Base-by-base conservation (phyloP, 1,139 yeast genomes). In the Debaryomyces fabryi region DNA sequence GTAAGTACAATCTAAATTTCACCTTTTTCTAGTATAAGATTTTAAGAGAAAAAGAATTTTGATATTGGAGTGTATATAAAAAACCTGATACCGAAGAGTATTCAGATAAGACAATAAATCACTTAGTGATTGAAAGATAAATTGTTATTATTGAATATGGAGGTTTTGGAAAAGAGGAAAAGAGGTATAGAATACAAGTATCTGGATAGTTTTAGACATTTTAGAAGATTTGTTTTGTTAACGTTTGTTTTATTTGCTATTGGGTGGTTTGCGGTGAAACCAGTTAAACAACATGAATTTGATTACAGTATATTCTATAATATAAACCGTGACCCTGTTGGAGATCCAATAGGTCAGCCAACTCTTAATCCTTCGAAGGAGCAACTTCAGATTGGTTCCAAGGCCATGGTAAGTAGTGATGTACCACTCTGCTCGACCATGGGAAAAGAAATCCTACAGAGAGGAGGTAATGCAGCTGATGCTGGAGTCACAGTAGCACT, bases 401-500 rank as follows among this genome's bases (percentile, higher is more conserved):
- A 74, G 20, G 92, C 86, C 12, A 93, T 92, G 62, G 91, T 90
- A 7, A 83, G 92, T 8, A 78, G 88, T 45, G 97, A 91, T 62
- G 81, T 86, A 0, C 85, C 84, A 12, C 50, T 73, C 6, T 91
- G 97, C 63, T 87, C 95, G 2, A 64, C 77, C 23, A 67, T 89
- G 74, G 96, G 95, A 2, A 76, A 77, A 4, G 69, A 76, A 3
- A 82, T 90, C 18, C 67, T 90, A 18, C 58, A 68, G 33, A 78
- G 79, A 15, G 93, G 93, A 2, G 87, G 86, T 45, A 74, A 74
- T 52, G 97, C 97, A 0, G 97, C 96, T 0, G 98, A 93, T 63
- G 96, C 97, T 0, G 90, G 96, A 0, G 85, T 93, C 2, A 87
- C 96, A 0, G 88, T 89, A 16, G 90, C 96, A 0, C 72, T 93